A percentile compares a stretch with the other conserved stretches of the same genome.
Conservation (phyloP, 345 rosid genomes). For the Kandelia obovata region DNA sequence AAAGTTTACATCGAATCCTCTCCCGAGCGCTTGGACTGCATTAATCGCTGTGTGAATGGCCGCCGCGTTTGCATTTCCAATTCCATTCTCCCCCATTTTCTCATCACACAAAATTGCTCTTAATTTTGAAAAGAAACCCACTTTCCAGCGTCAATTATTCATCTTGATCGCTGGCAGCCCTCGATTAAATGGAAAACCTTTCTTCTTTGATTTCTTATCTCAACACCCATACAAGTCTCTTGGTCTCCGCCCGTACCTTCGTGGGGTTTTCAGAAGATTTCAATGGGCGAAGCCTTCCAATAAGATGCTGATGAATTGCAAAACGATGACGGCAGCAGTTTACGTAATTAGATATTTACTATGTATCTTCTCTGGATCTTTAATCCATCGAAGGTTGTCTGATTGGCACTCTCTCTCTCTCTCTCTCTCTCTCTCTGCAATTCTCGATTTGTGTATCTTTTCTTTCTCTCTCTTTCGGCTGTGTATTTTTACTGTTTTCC, state of each 20-base stretch:
- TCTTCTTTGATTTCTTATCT: neutral
- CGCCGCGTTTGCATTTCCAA: constrained; percentile 29
- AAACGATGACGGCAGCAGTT: too few species aligned
- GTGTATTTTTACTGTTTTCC: neutral
- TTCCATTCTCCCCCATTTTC: constrained; percentile 24
- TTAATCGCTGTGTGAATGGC: constrained; percentile 54
- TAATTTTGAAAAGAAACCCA: neutral
- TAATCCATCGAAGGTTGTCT: neutral
- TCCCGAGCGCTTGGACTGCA: constrained; percentile 63
- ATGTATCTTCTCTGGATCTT: constrained; percentile 15
- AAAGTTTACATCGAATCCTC: constrained; percentile 68
- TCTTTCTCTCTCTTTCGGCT: neutral
- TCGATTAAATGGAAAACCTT: neutral
- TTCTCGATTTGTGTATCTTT: neutral
- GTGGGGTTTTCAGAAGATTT: neutral
- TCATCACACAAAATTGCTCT: constrained; percentile 1
- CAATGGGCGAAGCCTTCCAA: neutral
- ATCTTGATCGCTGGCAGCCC: neutral
- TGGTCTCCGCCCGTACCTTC: neutral
- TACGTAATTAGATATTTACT: neutral
- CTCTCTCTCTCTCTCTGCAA: neutral
- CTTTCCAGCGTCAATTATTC: neutral
- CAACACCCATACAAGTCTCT: neutral
- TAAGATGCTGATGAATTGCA: neutral
- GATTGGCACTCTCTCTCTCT: neutral